Evolutionary conservation across 2,329 filamentous ascomycete species (phyloP).

Genomic region (Colletotrichum endophyticum): DNA sequence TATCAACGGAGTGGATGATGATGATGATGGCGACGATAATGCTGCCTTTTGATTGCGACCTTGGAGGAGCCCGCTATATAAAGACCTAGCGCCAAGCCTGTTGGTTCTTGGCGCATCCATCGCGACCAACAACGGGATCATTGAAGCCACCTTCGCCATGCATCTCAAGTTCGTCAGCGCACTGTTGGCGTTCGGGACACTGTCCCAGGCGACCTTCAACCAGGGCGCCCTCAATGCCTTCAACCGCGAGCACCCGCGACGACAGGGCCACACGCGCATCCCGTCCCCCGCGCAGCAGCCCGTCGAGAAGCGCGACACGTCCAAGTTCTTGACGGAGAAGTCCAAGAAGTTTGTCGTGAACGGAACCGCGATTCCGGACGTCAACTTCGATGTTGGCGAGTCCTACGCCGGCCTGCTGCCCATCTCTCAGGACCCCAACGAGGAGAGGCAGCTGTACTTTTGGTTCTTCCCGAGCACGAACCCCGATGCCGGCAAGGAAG

Average conservation of each 20-base stretch:
- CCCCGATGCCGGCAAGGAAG: conserved; percentile 55
- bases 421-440: conserved; percentile 53
- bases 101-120: background rate
- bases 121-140: background rate
- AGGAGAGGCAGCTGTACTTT: conserved; percentile 61
- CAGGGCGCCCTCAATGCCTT: background rate
- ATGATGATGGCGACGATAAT: background rate
- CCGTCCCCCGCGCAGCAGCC: background rate
- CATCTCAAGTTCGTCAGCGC: background rate
- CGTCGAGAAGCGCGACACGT: background rate
- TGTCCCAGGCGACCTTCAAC: conserved; percentile 5
- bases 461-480: conserved; percentile 70
- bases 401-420: conserved; percentile 68
- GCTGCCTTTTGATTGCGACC: background rate
- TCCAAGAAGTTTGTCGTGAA: conserved; percentile 62
- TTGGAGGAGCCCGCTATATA: background rate
- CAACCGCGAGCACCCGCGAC: background rate
- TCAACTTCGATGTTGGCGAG: conserved; percentile 71
- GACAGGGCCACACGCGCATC: background rate
- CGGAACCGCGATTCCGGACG: conserved; percentile 68
- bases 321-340: background rate
- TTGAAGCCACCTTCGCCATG: background rate
- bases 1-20: background rate
- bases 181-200: background rate
- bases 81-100: background rate